These are phyloP conservation scores for Euphorbia neoarborescens DNA, from an alignment of 441 rosid species.

Conservation along the genomic window DNA sequence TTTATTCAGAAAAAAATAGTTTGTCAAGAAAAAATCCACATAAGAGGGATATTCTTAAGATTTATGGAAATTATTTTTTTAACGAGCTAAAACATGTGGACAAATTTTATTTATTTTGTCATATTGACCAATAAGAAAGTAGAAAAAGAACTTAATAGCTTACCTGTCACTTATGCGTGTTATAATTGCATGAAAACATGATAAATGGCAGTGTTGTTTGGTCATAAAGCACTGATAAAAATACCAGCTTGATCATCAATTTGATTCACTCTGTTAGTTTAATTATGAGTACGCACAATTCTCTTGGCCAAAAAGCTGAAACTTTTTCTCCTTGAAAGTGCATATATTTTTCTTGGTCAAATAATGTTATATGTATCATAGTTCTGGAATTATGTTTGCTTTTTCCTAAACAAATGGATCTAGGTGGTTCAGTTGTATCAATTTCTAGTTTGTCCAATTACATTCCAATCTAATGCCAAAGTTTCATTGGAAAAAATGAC, in stretches of 20 bases:
- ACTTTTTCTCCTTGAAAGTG: too few relatives aligned
- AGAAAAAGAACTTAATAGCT: background rate
- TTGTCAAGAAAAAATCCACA: too few relatives aligned
- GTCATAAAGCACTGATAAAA: background rate
- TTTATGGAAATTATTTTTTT: background rate
- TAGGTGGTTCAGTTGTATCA: background rate
- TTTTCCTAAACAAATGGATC: too few relatives aligned
- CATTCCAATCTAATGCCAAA: background rate
- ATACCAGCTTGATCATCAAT: background rate
- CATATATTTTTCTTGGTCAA: too few relatives aligned
- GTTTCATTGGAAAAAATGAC: too few relatives aligned
- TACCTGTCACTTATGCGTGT: background rate
- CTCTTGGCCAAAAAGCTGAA: too few relatives aligned
- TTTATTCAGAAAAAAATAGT: too few relatives aligned
- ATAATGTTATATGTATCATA: too few relatives aligned
- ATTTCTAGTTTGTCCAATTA: background rate
- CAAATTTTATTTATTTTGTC: background rate
- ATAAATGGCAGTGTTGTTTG: background rate
- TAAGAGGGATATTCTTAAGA: background rate
- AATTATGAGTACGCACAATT: background rate
- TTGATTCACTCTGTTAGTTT: background rate
- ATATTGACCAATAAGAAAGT: background rate
- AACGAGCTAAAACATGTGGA: background rate
- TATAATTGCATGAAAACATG: background rate
- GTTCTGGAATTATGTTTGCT: background rate